A percentile compares a stretch with the other conserved stretches of the same genome.
Conservation (phyloP, 2,329 filamentous ascomycete genomes). For the Westerdykella sp. region DNA sequence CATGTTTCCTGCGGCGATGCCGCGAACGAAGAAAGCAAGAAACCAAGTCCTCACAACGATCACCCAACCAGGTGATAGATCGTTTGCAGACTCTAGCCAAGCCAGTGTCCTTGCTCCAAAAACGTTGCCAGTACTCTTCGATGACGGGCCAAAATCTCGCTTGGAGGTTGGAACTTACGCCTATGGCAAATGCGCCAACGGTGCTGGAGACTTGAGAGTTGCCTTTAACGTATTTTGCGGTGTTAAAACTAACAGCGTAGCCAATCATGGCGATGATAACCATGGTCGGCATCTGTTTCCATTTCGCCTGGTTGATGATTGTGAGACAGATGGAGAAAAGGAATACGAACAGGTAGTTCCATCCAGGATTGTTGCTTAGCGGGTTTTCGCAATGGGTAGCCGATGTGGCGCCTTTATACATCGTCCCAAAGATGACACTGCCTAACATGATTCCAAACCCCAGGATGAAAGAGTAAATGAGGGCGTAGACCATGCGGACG, state of each 20-base stretch:
- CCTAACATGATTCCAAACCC: constrained; percentile 49
- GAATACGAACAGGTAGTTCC: constrained; percentile 66
- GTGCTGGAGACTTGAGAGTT: constrained; percentile 73
- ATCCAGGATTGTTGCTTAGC: constrained; percentile 47
- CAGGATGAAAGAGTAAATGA: constrained; percentile 49
- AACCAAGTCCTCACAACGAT: too few species aligned
- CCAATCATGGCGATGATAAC: constrained; percentile 65
- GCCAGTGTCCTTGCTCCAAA: constrained; percentile 47
- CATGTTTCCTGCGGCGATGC: too few species aligned
- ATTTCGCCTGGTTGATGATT: constrained; percentile 76
- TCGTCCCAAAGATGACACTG: constrained; percentile 45
- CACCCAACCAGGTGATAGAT: too few species aligned
- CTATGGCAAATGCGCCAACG: constrained; percentile 68
- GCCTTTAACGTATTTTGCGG: constrained; percentile 57
- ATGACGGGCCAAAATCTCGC: constrained; percentile 57
- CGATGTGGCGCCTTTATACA: constrained; percentile 44
- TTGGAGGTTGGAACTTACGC: constrained; percentile 73
- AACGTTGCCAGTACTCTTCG: constrained; percentile 34
- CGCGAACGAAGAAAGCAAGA: too few species aligned
- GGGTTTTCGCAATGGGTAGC: constrained; percentile 40
- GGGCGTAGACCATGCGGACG: constrained; percentile 49
- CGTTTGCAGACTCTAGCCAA: constrained; percentile 24
- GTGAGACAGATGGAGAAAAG: constrained; percentile 65
- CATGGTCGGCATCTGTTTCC: constrained; percentile 72
- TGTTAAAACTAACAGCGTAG: constrained; percentile 71